These are phyloP conservation scores for Penicillium glabrum DNA, from an alignment of 2,329 filamentous ascomycete genomes.

Conservation along the genomic window DNA sequence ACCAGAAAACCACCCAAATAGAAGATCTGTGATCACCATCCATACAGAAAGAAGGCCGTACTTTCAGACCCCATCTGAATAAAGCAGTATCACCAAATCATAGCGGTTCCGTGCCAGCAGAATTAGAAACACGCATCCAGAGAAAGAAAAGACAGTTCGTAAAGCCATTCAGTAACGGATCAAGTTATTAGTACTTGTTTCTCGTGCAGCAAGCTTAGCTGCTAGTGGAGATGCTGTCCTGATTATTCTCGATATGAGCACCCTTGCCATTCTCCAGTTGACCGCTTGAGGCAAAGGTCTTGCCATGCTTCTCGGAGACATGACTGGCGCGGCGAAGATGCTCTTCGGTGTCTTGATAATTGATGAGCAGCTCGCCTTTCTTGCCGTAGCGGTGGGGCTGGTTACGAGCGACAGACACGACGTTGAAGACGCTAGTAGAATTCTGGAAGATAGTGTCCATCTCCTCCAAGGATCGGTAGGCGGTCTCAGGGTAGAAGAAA, in stretches of 20 bases:
- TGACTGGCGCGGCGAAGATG: slow-evolving; percentile 30
- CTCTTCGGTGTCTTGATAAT: slow-evolving; percentile 47
- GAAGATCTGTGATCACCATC: not conserved
- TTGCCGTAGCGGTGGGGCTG: slow-evolving; percentile 57
- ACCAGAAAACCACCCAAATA: not conserved
- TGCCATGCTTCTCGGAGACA: slow-evolving; percentile 18
- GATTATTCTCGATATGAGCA: slow-evolving; percentile 18
- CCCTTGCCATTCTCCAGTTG: slow-evolving; percentile 22
- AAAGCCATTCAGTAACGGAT: slow-evolving; percentile 20
- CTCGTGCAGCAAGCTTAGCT: slow-evolving; percentile 26
- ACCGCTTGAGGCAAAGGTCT: not conserved
- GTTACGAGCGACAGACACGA: slow-evolving; percentile 51
- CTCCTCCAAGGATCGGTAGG: slow-evolving; percentile 62
- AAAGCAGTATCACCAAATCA: not conserved
- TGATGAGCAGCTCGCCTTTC: slow-evolving; percentile 55
- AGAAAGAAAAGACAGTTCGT: not conserved
- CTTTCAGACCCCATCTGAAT: not conserved
- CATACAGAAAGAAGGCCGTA: not conserved
- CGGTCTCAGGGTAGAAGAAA: slow-evolving; percentile 61
- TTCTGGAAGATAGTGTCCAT: slow-evolving; percentile 66
- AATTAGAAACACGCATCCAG: not conserved
- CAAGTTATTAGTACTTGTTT: not conserved
- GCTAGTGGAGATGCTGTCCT: slow-evolving; percentile 15
- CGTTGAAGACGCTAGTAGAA: slow-evolving; percentile 46
- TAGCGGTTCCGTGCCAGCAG: slow-evolving; percentile 8